A percentile compares a stretch with the other conserved stretches of the same genome.
Evolutionary conservation across 345 rosid genomes (phyloP).

Genomic region (Corymbia maculata): DNA sequence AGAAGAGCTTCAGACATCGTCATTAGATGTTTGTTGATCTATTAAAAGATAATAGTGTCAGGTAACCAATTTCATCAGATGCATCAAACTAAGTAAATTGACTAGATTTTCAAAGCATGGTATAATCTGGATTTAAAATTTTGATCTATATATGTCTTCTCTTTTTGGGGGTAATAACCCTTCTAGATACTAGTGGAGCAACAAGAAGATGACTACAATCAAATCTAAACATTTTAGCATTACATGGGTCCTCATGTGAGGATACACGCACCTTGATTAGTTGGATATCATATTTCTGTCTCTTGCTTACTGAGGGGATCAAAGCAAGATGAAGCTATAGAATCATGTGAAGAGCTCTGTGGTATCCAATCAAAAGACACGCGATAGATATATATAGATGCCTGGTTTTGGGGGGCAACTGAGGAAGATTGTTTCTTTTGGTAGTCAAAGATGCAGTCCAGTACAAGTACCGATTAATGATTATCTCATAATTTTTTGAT

Average conservation of each 20-base stretch:
- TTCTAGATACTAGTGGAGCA: neutral
- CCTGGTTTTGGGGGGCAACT: neutral
- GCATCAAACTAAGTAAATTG: neutral
- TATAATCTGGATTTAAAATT: neutral
- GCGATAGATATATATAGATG: neutral
- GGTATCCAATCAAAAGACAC: neutral
- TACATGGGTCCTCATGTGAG: neutral
- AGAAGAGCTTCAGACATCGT: neutral
- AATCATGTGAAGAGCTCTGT: neutral
- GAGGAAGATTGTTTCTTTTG: neutral
- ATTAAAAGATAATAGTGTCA: neutral
- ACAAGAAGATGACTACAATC: neutral
- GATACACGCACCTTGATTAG: neutral
- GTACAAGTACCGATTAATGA: neutral
- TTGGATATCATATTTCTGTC: neutral
- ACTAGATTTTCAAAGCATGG: neutral
- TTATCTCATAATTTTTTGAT: neutral
- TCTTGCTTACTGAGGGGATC: neutral
- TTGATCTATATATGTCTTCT: neutral
- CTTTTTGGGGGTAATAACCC: neutral
- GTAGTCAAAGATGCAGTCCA: neutral
- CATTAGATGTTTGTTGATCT: neutral
- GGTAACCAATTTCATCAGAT: neutral
- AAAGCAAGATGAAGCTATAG: neutral
- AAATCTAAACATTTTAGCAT: neutral